A percentile compares a stretch with the other conserved stretches of the same genome.
These are phyloP conservation scores for Ustilago cynodontis DNA, from an alignment of 1,284 basidiomycete genomes.

Conservation along the genomic window DNA sequence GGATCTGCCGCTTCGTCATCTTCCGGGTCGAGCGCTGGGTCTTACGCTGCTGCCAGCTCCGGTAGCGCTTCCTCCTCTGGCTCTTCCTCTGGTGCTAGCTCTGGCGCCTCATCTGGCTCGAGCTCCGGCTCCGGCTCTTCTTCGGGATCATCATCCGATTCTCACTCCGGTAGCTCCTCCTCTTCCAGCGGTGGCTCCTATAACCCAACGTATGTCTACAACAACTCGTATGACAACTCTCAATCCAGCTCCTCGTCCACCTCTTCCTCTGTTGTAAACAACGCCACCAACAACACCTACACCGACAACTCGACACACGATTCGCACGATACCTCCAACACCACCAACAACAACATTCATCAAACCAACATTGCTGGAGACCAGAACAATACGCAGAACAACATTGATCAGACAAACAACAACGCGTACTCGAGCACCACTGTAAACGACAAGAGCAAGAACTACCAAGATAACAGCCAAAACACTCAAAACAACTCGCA, in stretches of 20 bases:
- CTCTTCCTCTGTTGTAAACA: constrained; percentile 23
- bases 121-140: constrained; percentile 3
- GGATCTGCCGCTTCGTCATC: not conserved
- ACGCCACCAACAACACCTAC: constrained; percentile 20
- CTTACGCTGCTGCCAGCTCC: constrained; percentile 2
- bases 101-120: too few species aligned
- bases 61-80: constrained; percentile 6
- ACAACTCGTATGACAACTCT: constrained; percentile 39
- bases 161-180: not conserved
- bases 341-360: constrained; percentile 17
- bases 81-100: too few species aligned
- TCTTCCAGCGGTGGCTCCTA: constrained; percentile 20
- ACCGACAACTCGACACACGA: constrained; percentile 26
- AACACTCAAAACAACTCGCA: constrained; percentile 10
- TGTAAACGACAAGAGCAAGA: constrained; percentile 1
- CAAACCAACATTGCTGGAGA: constrained; percentile 18
- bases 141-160: not conserved
- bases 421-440: constrained; percentile 6
- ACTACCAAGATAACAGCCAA: constrained; percentile 7
- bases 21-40: constrained; percentile 5
- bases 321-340: constrained; percentile 25
- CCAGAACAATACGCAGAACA: constrained; percentile 16
- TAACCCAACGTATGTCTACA: constrained; percentile 40
- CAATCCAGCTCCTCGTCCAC: not conserved
- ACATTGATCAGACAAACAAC: constrained; percentile 19